Evolutionary conservation across 306 rosid genomes (phyloP).

Genomic region (Medicago arabica): DNA sequence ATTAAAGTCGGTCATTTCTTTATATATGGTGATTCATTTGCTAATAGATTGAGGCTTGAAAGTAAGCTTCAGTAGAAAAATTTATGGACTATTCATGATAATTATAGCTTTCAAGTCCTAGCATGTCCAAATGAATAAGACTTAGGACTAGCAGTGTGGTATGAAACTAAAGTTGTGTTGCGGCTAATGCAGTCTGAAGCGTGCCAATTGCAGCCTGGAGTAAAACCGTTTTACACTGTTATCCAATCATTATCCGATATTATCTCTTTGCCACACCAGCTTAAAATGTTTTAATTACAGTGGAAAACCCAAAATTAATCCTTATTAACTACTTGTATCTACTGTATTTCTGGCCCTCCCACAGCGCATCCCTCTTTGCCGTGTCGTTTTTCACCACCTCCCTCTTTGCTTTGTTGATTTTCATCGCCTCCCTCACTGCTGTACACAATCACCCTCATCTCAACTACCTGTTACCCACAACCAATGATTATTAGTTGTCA

Average conservation of each 20-base stretch:
- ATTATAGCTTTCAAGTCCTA: constrained; percentile 16
- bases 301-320: background rate
- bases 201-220: background rate
- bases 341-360: background rate
- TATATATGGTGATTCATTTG: constrained; percentile 30
- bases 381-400: background rate
- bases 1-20: constrained; percentile 16
- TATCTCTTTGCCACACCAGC: background rate
- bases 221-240: background rate
- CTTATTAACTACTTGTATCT: background rate
- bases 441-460: background rate
- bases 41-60: background rate
- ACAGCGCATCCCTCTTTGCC: background rate
- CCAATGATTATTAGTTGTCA: too few relatives aligned
- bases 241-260: background rate
- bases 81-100: constrained; percentile 4
- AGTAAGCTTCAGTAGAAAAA: constrained; percentile 5
- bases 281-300: background rate
- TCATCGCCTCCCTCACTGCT: background rate
- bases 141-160: constrained; percentile 2
- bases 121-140: constrained; percentile 17
- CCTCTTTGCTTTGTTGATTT: background rate
- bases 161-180: background rate
- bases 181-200: background rate
- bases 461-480: background rate